phyloP scores from a whole-genome alignment of 768 basidiomycete species.

The Crucibulum laeve region DNA sequence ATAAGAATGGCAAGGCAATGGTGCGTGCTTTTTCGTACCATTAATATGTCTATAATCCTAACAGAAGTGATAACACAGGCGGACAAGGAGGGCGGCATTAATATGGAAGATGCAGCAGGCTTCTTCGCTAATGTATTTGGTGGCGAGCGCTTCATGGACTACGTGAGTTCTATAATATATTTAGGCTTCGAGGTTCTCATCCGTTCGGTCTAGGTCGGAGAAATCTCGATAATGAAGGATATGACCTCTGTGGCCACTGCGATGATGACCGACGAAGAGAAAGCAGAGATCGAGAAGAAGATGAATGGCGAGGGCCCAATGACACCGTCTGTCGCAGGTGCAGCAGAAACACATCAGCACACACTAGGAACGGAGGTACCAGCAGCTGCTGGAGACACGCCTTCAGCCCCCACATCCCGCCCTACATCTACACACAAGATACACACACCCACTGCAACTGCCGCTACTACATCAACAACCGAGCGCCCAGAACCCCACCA shows the following conservation, averaged over 20 bases:
- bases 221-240: conserved; percentile 93
- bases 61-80: conserved; percentile 29
- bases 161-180: conserved; percentile 49
- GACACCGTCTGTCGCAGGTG: conserved; percentile 4
- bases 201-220: conserved; percentile 69
- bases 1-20: conserved; percentile 92
- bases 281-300: conserved; percentile 78
- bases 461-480: neutral
- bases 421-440: neutral
- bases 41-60: neutral
- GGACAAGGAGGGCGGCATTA: conserved; percentile 73
- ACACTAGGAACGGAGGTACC: too few relatives aligned
- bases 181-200: neutral
- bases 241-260: conserved; percentile 82
- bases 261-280: conserved; percentile 91
- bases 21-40: conserved; percentile 43
- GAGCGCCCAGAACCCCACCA: neutral
- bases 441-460: conserved; percentile 4
- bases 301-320: conserved; percentile 36
- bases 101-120: conserved; percentile 88
- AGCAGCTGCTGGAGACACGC: too few relatives aligned
- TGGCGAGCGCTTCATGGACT: conserved; percentile 87
- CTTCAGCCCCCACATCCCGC: conserved; percentile 9
- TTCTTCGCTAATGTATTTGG: conserved; percentile 97
- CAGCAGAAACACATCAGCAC: conserved; percentile 9